Base-by-base conservation (phyloP, 2,329 filamentous ascomycete species). In the Boeremia exigua region DNA sequence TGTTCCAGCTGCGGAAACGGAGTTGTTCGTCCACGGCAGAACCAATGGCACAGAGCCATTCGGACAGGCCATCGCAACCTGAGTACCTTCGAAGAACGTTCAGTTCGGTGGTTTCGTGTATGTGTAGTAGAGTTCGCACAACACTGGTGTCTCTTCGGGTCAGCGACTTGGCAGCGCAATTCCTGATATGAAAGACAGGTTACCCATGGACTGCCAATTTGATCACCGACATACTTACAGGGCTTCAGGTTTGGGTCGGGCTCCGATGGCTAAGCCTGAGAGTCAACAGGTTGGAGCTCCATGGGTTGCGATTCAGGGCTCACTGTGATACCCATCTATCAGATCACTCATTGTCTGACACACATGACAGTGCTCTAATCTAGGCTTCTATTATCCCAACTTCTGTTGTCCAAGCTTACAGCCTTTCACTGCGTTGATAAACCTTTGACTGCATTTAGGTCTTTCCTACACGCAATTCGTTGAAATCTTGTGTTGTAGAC, bases 1-100 rank as follows among this genome's bases (percentile, higher is more conserved):
- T 14, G 50, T 44, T 46, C 56, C 59, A 9, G 52, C 48, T 19
- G 59, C 51, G 8, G 61, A 59, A 19, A 60, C 56, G 19, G 61
- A 52, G 33, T 61, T 57, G 50, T 63, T 63, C 14, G 61, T 54
- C 61, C 61, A 63, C 3, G 61, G 61, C 37, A 63, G 23, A 10
- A 63, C 48, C 56, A 63, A 48, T 38, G 61, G 59, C 40, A 34
- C 54, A 11, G 60, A 63, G 49, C 60, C 58, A 36, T 63, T 63
- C 27, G 60, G 32, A 39, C 60, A 63, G 28, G 58, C 60, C 60
- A 62, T 62, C 37, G 19, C 37, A 39, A 27, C 23, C 23, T 12
- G 37, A 38, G n/a, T 39, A 39, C 11, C 19, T 27, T 39, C 2
- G 23, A 27, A 27, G 10, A 27, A 39, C 19, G 23, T 39, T 39